Conservation (phyloP, 1,139 yeast genomes). For the Diutina sp. region DNA sequence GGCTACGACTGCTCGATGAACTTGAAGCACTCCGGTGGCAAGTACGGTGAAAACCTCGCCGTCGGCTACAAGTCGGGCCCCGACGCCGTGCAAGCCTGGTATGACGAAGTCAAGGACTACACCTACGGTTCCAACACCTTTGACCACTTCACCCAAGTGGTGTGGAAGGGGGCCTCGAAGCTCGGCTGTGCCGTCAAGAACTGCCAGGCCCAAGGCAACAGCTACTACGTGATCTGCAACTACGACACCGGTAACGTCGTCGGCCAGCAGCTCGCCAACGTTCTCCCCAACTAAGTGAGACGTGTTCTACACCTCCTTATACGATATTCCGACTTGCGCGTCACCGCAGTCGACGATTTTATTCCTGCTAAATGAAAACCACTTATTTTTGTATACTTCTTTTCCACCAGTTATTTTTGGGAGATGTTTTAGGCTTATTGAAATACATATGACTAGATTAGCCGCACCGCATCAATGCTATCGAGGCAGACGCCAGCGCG, state of each 20-base stretch:
- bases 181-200: constrained; percentile 12
- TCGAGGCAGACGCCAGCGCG: neutral
- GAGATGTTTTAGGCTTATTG: neutral
- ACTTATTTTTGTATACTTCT: neutral
- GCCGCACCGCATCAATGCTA: neutral
- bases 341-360: neutral
- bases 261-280: constrained; percentile 20
- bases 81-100: constrained; percentile 72
- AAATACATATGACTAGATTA: neutral
- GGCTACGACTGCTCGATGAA: constrained; percentile 49
- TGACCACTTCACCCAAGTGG: constrained; percentile 3
- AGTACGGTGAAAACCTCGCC: constrained; percentile 83
- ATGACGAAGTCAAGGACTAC: constrained; percentile 51
- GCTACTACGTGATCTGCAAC: constrained; percentile 39
- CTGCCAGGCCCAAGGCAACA: constrained; percentile 32
- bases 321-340: neutral
- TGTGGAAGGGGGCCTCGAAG: constrained; percentile 2
- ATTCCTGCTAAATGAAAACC: neutral
- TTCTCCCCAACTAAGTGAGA: constrained; percentile 6
- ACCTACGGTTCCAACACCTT: constrained; percentile 27
- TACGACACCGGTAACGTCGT: constrained; percentile 40
- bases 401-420: neutral
- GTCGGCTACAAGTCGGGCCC: constrained; percentile 42
- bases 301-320: neutral
- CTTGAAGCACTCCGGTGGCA: constrained; percentile 66